Base-by-base conservation (phyloP, 345 rosid genomes). In the Lepidium didymum region DNA sequence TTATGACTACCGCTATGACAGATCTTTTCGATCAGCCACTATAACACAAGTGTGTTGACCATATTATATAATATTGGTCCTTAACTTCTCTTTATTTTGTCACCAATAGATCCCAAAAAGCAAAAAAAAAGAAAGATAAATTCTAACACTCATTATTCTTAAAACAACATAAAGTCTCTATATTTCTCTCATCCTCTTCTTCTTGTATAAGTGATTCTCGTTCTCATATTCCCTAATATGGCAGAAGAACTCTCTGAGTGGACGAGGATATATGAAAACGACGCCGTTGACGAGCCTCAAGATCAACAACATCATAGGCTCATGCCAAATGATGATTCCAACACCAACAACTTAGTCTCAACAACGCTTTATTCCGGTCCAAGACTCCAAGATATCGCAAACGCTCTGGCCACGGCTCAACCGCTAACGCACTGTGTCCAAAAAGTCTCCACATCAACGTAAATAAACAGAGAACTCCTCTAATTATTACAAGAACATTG, bases 351-450 rank as follows among this genome's bases (percentile, higher is more conserved):
- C 38, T 71, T 79, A 59, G 40, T 75, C 18, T 79, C 88, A 34
- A 80, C 89, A 41, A 59, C 57, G 9, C 69, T 81, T 38, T 83
- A 84, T 55, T 84, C 89, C 0, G 83, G 88, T 11, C 92, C 96
- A 37, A 81, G 80, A 31, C 81, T 86, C 35, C 67, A 70, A 23
- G 92, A 89, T 65, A 68, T 85, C 7, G 76, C 84, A 47, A 70
- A 81, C 63, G 82, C 86, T 70, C 64, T 86, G 7, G 72, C 84
- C 10, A 18, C 52, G 37, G 42, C 36, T 23, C 15, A 63, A 43
- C 64, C 56, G 10, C 53, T 23, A 37, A 10, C 36, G 53, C 44
- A 36, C 4, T 31, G 71, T 4, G 11, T 18, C 52, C 59, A 2
- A 52, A 78, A 27, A 21, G 64, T 63, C 56, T 13, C 34, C 10